Evolutionary conservation across 345 rosid genomes (phyloP), one percentile per base, ranked within the genome.

Genomic region (Arabis hirsuta): DNA sequence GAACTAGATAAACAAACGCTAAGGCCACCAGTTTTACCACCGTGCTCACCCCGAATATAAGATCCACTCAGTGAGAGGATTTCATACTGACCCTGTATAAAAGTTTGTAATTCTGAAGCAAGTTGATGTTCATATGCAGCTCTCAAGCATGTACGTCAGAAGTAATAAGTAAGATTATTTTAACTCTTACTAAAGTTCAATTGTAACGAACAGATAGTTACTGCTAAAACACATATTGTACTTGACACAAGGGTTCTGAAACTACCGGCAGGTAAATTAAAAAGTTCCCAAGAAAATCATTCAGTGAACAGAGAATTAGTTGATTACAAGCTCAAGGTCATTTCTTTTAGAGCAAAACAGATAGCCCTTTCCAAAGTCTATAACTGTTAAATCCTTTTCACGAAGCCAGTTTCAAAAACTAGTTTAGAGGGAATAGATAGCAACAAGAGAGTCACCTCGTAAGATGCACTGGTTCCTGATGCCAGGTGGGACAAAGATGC

Each of bases 1-100:
- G 87, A 48, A 78, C 65, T 79, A 63, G 91, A 83, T 65, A 94
- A 82, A 74, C 89, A 91, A 48, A 94, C 83, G 72, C 97, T 91
- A 64, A 94, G 88, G 54, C 97, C 90, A 69, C 97, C 96, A 64
- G 87, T 82, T 84, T 87, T 87, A 36, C 89, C 93, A 61, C 96
- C 97, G 55, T 71, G 47, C 34, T 89, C 91, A 11, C 89, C 83
- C 47, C 89, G 88, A 19, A 91, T 80, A 80, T 80, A 91, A 56
- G 96, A 91, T 76, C 99, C 99, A 79, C 86, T 83, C 4, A 94
- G 82, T 44, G 97, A 88, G 51, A 94, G 63, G 52, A 94, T 89
- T 74, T 91, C 97, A 77, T 84, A 91, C 72, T 79, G 88, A 68
- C 99, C 99, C 99, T 94, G 79, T 72, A 52, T 55, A 47, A 63